Evolutionary conservation across 768 basidiomycete genomes (phyloP), one percentile per base, ranked within the genome.

Genomic region (Auriscalpium vulgare): DNA sequence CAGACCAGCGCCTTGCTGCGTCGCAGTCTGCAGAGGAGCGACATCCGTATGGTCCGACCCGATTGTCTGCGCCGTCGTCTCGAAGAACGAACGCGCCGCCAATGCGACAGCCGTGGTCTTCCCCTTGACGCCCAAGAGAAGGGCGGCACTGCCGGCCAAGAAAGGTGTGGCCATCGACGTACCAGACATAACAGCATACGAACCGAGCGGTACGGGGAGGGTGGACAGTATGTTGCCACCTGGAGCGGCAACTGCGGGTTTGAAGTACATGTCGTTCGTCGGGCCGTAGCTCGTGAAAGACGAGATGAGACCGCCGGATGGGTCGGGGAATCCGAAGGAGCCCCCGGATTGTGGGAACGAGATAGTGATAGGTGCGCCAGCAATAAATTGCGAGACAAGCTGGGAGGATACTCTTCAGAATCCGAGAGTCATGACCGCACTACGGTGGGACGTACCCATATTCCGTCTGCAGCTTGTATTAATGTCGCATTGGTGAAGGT

Each of bases 261-360:
- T 81, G 73, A 79, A 78, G 69, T 69, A 76, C 59, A 82, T 72
- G 62, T 85, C 83, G 63, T 82, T 78, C 4, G 80, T 74, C 1
- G 84, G 84, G 1, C 84, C 84, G 55, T 78, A 82, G 50, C 76
- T 75, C 37, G 79, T 76, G 67, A 81, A 83, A 17, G 67, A 64
- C 1, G 80, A 83, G 17, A 83, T 76, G 45, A 83, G 72, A 11
- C 83, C 84, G 16, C 82, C 83, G 4, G 69, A 66, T 10, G 76
- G 71, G 58, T 81, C 77, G 16, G 78, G 75, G 66, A 78, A 73
- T 29, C 77, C 65, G 51, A 71, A 69, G 6, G 69, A 62, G 1
- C 64, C 74, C 17, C 78, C 77, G 29, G 65, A 62, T 67, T 79
- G 77, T 44, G 77, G 78, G 73, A 80, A 80, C 2, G 76, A 69